These are phyloP conservation scores for Ascodesmis nigricans DNA, from an alignment of 495 filamentous ascomycete species.

Conservation along the genomic window DNA sequence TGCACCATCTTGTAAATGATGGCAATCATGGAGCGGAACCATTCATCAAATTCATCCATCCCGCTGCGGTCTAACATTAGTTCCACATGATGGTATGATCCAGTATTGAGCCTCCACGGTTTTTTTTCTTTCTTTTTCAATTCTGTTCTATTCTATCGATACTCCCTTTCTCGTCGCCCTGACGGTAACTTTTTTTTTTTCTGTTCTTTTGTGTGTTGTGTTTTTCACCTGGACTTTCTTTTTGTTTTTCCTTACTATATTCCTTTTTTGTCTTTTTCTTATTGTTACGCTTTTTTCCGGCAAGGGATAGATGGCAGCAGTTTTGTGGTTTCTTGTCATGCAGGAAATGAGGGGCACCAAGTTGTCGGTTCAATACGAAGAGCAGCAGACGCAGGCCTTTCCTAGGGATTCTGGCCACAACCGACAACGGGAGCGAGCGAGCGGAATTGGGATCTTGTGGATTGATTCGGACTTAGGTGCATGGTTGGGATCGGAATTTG, in stretches of 20 bases:
- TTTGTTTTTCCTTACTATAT: not conserved
- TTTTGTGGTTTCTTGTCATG: not conserved
- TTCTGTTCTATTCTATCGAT: not conserved
- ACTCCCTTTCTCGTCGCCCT: not conserved
- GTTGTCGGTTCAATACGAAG: not conserved
- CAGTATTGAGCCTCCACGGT: not conserved
- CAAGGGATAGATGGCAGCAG: not conserved
- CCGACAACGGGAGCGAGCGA: too few relatives aligned
- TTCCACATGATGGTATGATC: not conserved
- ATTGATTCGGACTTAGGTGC: too few relatives aligned
- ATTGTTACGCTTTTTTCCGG: not conserved
- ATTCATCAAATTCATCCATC: not conserved
- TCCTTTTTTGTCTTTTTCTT: not conserved
- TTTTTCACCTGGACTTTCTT: not conserved
- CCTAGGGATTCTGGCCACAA: not conserved
- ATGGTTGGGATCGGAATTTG: too few relatives aligned
- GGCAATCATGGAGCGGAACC: too few relatives aligned
- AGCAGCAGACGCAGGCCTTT: not conserved
- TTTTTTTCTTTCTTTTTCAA: not conserved
- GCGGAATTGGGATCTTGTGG: too few relatives aligned
- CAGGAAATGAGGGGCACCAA: too few relatives aligned
- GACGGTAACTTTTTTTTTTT: conserved; percentile 1
- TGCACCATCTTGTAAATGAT: conserved; percentile 69
- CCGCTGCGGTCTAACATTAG: not conserved
- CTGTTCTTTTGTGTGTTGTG: not conserved